phyloP scores from a whole-genome alignment of 371 early-diverging fungal species.

The Lichtheimia corymbifera region DNA sequence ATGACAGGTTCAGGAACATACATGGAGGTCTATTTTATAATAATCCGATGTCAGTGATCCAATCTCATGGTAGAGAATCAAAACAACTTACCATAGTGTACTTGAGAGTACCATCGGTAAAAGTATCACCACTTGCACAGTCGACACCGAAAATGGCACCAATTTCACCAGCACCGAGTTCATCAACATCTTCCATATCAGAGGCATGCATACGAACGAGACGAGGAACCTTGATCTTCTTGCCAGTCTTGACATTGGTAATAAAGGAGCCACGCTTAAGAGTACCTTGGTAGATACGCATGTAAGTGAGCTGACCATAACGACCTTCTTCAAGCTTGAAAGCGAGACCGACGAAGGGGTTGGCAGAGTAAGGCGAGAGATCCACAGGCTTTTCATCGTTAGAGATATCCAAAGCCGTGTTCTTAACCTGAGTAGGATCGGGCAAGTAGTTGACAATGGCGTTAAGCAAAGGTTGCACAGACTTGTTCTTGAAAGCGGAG shows the following conservation, averaged over 20 bases:
- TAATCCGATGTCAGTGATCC: not conserved
- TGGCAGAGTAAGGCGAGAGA: slow-evolving; percentile 57
- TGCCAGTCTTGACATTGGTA: slow-evolving; percentile 89
- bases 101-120: slow-evolving; percentile 85
- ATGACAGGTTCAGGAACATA: slow-evolving; percentile 98
- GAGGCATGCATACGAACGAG: slow-evolving; percentile 98
- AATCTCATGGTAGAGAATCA: not conserved
- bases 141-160: slow-evolving; percentile 98
- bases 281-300: slow-evolving; percentile 96
- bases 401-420: slow-evolving; percentile 74
- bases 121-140: slow-evolving; percentile 97
- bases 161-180: slow-evolving; percentile 95
- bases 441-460: slow-evolving; percentile 79
- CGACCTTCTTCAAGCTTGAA: slow-evolving; percentile 95
- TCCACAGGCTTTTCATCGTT: slow-evolving; percentile 68
- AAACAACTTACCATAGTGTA: slow-evolving; percentile 74
- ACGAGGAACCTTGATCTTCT: slow-evolving; percentile 93
- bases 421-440: slow-evolving; percentile 73
- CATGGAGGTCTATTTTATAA: slow-evolving; percentile 75
- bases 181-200: slow-evolving; percentile 97
- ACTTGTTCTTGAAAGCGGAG: slow-evolving; percentile 86
- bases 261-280: slow-evolving; percentile 87
- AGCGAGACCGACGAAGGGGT: slow-evolving; percentile 90
- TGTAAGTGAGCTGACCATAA: slow-evolving; percentile 95
- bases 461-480: slow-evolving; percentile 79